Conservation (phyloP, 306 rosid species). For the Vigna radiata region DNA sequence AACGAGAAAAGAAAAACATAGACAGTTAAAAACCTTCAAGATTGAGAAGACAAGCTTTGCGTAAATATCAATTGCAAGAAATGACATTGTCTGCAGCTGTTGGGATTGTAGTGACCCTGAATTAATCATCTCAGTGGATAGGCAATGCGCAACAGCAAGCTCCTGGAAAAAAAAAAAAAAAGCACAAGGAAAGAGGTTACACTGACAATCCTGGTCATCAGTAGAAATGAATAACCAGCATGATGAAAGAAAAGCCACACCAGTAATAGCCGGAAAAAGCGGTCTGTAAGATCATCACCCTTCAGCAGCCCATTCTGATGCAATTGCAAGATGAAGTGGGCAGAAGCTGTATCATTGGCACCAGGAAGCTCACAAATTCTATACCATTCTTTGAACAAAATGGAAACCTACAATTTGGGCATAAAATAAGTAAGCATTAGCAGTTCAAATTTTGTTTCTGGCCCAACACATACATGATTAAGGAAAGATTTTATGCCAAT, state of each 20-base stretch:
- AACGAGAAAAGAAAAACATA: not conserved
- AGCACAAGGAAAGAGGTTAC: conserved; percentile 1
- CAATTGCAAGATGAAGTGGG: conserved; percentile 75
- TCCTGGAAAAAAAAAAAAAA: conserved; percentile 55
- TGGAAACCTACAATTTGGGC: conserved; percentile 65
- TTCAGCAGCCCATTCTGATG: conserved; percentile 84
- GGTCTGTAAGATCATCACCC: conserved; percentile 92
- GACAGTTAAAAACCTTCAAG: conserved; percentile 66
- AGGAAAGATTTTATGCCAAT: not conserved
- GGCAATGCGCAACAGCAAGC: conserved; percentile 76
- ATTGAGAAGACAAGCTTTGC: conserved; percentile 82
- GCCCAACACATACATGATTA: conserved; percentile 7
- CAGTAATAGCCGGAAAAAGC: conserved; percentile 76
- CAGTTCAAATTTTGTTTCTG: not conserved
- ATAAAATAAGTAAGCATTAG: conserved; percentile 28
- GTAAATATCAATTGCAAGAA: conserved; percentile 87
- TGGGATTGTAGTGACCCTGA: conserved; percentile 76
- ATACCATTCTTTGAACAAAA: conserved; percentile 86
- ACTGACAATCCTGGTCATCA: conserved; percentile 10
- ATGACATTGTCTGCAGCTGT: conserved; percentile 71
- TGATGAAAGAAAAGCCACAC: conserved; percentile 63
- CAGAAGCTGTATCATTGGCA: conserved; percentile 66
- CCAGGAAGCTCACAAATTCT: conserved; percentile 87
- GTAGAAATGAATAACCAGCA: not conserved
- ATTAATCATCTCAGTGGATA: conserved; percentile 76